A percentile compares a stretch with the other conserved stretches of the same genome.
These are phyloP conservation scores for Quercus aquifolioides DNA, from an alignment of 306 rosid genomes.

Conservation along the genomic window DNA sequence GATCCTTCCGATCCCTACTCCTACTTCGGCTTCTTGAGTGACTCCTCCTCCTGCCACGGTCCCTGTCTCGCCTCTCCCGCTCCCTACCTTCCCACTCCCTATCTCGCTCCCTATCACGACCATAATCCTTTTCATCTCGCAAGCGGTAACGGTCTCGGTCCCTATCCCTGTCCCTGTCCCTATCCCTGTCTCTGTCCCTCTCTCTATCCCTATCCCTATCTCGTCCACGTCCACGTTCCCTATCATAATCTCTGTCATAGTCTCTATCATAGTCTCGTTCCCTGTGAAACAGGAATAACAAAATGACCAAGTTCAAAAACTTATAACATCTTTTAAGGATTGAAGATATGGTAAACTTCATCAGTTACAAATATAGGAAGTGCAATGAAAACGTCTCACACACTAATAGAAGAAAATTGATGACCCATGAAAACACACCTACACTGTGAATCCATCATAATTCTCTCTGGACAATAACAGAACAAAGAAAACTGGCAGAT, in stretches of 20 bases:
- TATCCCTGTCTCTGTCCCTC: conserved; percentile 29
- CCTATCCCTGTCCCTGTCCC: conserved; percentile 44
- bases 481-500: neutral
- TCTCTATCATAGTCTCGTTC: conserved; percentile 90
- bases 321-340: neutral
- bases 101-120: conserved; percentile 54
- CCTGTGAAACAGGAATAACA: conserved; percentile 36
- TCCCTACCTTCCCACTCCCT: conserved; percentile 77
- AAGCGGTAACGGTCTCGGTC: conserved; percentile 60
- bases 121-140: conserved; percentile 67
- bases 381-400: neutral
- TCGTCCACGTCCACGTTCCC: conserved; percentile 76
- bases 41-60: conserved; percentile 87
- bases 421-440: neutral
- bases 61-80: conserved; percentile 87
- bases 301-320: conserved; percentile 2
- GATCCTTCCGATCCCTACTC: conserved; percentile 77
- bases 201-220: conserved; percentile 65
- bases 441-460: neutral
- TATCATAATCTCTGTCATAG: conserved; percentile 67
- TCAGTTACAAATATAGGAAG: neutral
- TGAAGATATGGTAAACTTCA: neutral
- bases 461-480: neutral
- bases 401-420: neutral
- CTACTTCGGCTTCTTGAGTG: conserved; percentile 84